These are phyloP conservation scores for Solanum chiquidenum DNA, from an alignment of 257 asterid genomes.

Conservation along the genomic window DNA sequence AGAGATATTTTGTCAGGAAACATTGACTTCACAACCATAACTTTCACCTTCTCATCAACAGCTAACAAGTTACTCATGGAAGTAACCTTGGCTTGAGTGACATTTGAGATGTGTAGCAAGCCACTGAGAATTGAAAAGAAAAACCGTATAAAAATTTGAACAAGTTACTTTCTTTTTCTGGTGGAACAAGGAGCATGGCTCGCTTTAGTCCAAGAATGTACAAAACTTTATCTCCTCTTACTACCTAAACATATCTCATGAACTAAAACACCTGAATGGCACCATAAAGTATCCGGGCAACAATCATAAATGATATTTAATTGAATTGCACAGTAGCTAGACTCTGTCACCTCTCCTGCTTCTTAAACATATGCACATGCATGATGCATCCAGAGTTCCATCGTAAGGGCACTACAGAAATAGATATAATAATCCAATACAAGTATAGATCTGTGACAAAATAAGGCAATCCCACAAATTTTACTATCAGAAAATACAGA, in stretches of 20 bases:
- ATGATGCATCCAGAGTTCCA: neutral
- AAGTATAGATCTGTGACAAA: neutral
- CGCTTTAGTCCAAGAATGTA: neutral
- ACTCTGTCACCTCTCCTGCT: neutral
- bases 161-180: neutral
- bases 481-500: neutral
- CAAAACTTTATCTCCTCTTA: neutral
- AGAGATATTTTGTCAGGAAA: slow-evolving; percentile 77
- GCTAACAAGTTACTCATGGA: slow-evolving; percentile 61
- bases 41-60: slow-evolving; percentile 76
- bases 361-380: neutral
- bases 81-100: slow-evolving; percentile 35
- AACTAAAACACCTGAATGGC: neutral
- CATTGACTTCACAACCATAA: slow-evolving; percentile 62
- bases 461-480: neutral
- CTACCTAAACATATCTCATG: neutral
- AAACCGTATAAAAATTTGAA: neutral
- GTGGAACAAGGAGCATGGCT: neutral
- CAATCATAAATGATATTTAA: neutral
- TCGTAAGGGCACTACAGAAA: neutral
- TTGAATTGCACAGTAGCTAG: neutral
- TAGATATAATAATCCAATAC: neutral
- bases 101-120: slow-evolving; percentile 77
- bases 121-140: slow-evolving; percentile 45
- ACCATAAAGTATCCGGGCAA: neutral